These are phyloP conservation scores for Rubroboletus pulcherrimus DNA, from an alignment of 768 basidiomycete species.

Conservation along the genomic window DNA sequence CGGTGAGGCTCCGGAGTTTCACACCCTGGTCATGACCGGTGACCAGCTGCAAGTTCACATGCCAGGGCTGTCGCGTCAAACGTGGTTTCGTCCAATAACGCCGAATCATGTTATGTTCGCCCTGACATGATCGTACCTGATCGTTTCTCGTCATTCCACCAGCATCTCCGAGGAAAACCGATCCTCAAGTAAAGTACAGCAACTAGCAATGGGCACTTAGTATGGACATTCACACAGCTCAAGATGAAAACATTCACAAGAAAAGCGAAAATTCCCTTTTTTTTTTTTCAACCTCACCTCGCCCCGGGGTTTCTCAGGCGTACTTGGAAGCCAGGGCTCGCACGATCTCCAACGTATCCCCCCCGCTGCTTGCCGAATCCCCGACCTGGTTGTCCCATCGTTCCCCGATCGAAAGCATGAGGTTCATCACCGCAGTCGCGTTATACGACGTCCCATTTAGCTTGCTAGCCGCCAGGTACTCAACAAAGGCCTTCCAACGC, in stretches of 20 bases:
- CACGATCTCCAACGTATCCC: too few species aligned
- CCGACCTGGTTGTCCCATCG: too few species aligned
- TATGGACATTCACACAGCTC: background rate
- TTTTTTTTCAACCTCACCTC: background rate
- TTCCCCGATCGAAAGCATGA: too few species aligned
- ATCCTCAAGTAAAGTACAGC: background rate
- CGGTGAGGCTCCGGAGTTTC: background rate
- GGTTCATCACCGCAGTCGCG: too few species aligned
- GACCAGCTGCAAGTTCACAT: background rate
- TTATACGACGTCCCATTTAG: too few species aligned
- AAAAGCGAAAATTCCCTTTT: background rate
- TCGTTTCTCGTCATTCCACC: background rate
- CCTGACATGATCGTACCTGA: background rate
- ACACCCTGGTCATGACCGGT: background rate
- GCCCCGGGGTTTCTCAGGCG: conserved; percentile 33
- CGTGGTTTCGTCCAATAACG: background rate
- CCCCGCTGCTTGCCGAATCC: too few species aligned
- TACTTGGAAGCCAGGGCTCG: too few species aligned
- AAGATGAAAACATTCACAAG: background rate
- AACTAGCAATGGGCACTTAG: background rate
- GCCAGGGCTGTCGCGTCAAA: background rate
- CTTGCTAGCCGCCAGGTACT: too few species aligned
- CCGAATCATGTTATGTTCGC: background rate
- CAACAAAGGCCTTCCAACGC: too few species aligned
- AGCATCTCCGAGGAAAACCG: background rate